Base-by-base conservation (phyloP, 176 grass and related monocot species). In the Paspalum notatum region DNA sequence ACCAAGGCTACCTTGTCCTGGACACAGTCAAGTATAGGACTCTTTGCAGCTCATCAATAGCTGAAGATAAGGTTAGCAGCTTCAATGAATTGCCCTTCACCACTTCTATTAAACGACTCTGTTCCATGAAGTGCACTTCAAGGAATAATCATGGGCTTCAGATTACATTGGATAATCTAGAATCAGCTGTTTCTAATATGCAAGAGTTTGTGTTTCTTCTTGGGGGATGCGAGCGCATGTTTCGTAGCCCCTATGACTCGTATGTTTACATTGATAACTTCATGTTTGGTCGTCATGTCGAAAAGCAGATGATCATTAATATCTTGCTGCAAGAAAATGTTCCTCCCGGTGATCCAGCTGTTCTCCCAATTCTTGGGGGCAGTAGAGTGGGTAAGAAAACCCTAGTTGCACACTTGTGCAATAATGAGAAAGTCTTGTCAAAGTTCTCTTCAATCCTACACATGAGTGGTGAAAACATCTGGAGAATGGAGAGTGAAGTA, bases 1-100 rank as follows among this genome's bases (percentile, higher is more conserved):
- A 87, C 72, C 62, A 53, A 9, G 85, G 72, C 7, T 76, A 81
- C 17, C 52, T 75, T 44, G 71, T 68, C 26, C 62, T 82, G 25
- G 72, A 63, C 72, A 71, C 24, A 15, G 16, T 50, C 62, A 87
- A 54, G 46, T 76, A 52, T 12, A 44, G 8, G 9, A 17, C 4
- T 16, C 62, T 68, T 50, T 5, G 18, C 43, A 77, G 44, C 63
- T 60, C 32, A 14, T 22, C 21, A 17, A 12, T 14, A 4, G 20
- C 5, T 8, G 20, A 74, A 74, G 32, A 50, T 2, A 77, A 80
- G 66, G 69, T 64, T 38, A 78, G 75, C 9, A 74, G 20, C 8
- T 59, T 54, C 10, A 20, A 22, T 24, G 17, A 53, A 3, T 3
- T 63, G 20, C 63, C n/a, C 3, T 14, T 45, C 4, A 17, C 4